Conservation (phyloP, 2,329 filamentous ascomycete genomes). For the Didymella segeticola region DNA sequence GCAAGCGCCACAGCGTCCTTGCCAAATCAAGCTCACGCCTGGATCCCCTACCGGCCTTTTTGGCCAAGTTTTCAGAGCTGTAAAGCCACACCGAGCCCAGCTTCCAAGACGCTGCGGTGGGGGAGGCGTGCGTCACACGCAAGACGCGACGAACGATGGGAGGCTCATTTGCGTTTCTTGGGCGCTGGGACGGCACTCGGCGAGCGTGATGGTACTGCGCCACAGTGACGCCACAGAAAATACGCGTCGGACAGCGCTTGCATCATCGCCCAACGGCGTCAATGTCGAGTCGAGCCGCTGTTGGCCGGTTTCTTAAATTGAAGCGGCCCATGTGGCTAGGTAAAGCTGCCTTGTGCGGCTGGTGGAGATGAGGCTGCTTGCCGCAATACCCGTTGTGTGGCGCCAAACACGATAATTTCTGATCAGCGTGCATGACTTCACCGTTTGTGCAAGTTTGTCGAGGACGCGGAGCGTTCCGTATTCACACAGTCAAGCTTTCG, state of each 20-base stretch:
- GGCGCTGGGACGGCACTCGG: neutral
- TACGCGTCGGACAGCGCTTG: conserved; percentile 10
- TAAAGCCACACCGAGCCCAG: conserved; percentile 4
- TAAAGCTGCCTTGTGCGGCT: neutral
- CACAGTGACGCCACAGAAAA: conserved; percentile 8
- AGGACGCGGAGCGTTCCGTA: neutral
- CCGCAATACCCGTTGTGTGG: conserved; percentile 15
- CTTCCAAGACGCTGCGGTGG: conserved; percentile 1
- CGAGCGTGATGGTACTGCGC: conserved; percentile 3
- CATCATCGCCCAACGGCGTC: neutral
- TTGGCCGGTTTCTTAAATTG: conserved; percentile 9
- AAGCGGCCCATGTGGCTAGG: conserved; percentile 11
- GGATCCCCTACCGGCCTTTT: neutral
- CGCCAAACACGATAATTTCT: neutral
- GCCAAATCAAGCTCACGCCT: conserved; percentile 6
- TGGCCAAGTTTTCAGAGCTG: conserved; percentile 6
- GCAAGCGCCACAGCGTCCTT: conserved; percentile 9
- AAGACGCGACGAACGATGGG: neutral
- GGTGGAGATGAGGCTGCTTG: neutral
- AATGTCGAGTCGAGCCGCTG: conserved; percentile 2
- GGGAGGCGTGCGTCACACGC: conserved; percentile 7
- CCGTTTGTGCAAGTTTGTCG: neutral
- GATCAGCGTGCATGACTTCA: neutral
- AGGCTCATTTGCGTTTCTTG: neutral
- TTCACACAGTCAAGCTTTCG: neutral